Base-by-base conservation (phyloP, 2,329 filamentous ascomycete genomes). In the Colletotrichum lindemuthianum region DNA sequence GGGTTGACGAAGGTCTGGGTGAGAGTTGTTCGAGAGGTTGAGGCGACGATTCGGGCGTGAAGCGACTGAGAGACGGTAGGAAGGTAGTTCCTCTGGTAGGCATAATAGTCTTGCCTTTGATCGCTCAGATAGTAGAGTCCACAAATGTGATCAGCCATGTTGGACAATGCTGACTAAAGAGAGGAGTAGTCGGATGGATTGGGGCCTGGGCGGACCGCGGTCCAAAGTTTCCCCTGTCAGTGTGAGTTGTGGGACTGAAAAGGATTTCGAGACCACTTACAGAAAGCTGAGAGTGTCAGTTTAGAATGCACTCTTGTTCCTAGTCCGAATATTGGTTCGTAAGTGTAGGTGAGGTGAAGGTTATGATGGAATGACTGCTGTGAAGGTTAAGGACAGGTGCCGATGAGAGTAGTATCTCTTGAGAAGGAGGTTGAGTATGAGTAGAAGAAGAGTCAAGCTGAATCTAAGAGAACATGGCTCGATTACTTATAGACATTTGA, bases 1-100 rank as follows among this genome's bases (percentile, higher is more conserved):
- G 86, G 82, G 67, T 92, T 92, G 69, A 81, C 73, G 69, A 91
- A 93, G 0, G 79, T 88, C 73, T 92, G 82, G 0, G 76, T 82
- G 45, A 85, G 75, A 1, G 75, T 76, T 9, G 81, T 84, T 34
- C 80, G 76, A 2, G 81, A 81, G 13, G 77, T 84, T 2, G 83
- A 84, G 2, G 86, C 81, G 6, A 87, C 76, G 51, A 92, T 88
- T 8, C 79, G 86, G n/a, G 86, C 84, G 68, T 90, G 85, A 9
- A 83, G 85, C 55, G 84, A 76, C 56, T 89, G 77, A 8, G 83
- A 75, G 40, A 90, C 77, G 61, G 87, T 86, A 1, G 88, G 88
- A 4, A 92, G 81, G 65, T 86, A 88, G 36, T 71, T 70, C 13
- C 71, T 71, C 6, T 43, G 15, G 4, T 56, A 8, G 0, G 13